phyloP scores from a whole-genome alignment of 306 rosid species.

The Vigna hirtella region DNA sequence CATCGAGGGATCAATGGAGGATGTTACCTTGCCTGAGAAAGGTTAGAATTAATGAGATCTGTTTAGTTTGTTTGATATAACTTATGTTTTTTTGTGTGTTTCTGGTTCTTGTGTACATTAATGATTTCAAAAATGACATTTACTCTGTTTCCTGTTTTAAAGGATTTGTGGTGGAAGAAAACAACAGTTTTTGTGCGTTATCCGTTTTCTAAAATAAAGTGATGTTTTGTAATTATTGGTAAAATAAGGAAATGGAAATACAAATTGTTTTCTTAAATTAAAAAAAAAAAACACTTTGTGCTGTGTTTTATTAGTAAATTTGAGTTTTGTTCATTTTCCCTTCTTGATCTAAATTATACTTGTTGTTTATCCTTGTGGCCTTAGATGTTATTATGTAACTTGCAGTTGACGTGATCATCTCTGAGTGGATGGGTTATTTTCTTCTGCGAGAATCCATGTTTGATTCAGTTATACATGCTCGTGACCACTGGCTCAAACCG shows the following conservation, averaged over 20 bases:
- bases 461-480: constrained; percentile 98
- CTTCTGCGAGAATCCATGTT: constrained; percentile 98
- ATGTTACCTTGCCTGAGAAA: constrained; percentile 88
- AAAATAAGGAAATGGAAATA: neutral
- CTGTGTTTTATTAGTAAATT: neutral
- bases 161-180: neutral
- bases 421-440: constrained; percentile 99
- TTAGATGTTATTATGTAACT: constrained; percentile 27
- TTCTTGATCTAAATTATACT: neutral
- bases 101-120: neutral
- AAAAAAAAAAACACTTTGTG: neutral
- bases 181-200: neutral
- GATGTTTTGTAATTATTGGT: neutral
- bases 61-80: neutral
- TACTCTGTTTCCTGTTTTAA: neutral
- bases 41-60: constrained; percentile 53
- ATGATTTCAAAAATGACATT: neutral
- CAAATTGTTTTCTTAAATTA: neutral
- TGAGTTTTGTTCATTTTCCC: neutral
- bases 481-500: constrained; percentile 98
- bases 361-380: constrained; percentile 8
- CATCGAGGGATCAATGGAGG: constrained; percentile 94
- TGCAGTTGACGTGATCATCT: constrained; percentile 95
- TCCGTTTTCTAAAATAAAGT: neutral
- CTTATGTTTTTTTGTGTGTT: neutral